Base-by-base conservation (phyloP, 2,329 filamentous ascomycete species). In the Fusarium guadeloupense region DNA sequence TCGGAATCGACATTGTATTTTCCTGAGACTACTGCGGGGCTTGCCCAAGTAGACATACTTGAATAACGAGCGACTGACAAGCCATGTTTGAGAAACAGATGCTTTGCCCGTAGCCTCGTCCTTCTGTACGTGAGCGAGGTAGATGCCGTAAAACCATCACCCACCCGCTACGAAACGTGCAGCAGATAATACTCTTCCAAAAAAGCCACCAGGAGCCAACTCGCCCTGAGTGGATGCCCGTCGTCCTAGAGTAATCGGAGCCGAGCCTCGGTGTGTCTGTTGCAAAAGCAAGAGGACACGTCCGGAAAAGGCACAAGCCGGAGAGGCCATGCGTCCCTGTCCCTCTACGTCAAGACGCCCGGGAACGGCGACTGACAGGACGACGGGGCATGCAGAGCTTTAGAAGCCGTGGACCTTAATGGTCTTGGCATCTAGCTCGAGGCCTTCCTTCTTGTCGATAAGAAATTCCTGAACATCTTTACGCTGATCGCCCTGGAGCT, bases 391-490 rank as follows among this genome's bases (percentile, higher is more conserved):
- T 73, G 70, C 68, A 67, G 69, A 67, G 69, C 72, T 77, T 69
- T 80, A 80, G 75, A 80, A 80, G 68, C 88, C 78, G 75, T 80
- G 77, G 74, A 94, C 91, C 87, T 98, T 97, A 83, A 98, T 97
- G 81, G 90, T 96, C 88, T 97, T 96, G 79, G 89, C 85, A 81
- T 97, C 92, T 76, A 97, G 89, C 79, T 92, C 92, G 74, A 98
- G 86, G 74, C 94, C 94, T 76, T 93, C 91, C 81, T 93, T 92
- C 86, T 96, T 96, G 83, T 97, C 91, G 81, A 89, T 88, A 80
- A 98, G 89, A 84, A 98, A 99, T 76, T 97, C 93, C 80, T 96
- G 91, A 78, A 97, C 91, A 87, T 97, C 93, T 83, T 96, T 96
- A 82, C 95, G 94, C 85, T 99, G 95, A 80, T 99, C 95, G 75